Evolutionary conservation across 2,329 filamentous ascomycete genomes (phyloP).

Genomic region (Aspergillus sp.): DNA sequence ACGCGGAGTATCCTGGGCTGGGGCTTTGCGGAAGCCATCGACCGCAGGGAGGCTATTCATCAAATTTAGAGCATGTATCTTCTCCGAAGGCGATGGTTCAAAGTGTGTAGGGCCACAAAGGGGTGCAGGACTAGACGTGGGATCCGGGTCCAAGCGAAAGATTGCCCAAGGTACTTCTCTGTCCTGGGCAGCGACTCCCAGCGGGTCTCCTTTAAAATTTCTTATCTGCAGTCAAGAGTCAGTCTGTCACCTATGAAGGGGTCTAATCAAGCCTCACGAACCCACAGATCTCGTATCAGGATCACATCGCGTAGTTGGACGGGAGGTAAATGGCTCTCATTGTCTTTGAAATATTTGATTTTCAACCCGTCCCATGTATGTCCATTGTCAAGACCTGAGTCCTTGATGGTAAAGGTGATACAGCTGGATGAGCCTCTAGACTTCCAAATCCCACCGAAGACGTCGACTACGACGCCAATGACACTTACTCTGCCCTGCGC

Average conservation of each 20-base stretch:
- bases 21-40: constrained; percentile 15
- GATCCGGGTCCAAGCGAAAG: constrained; percentile 32
- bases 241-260: not conserved
- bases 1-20: not conserved
- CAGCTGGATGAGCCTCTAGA: constrained; percentile 62
- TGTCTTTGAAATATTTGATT: constrained; percentile 63
- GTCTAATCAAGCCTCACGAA: constrained; percentile 31
- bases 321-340: constrained; percentile 47
- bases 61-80: constrained; percentile 30
- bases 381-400: constrained; percentile 53
- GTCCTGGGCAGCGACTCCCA: constrained; percentile 32
- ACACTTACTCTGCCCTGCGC: constrained; percentile 54
- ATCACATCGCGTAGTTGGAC: constrained; percentile 63
- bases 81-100: constrained; percentile 32
- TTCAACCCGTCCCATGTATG: constrained; percentile 45
- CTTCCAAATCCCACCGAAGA: constrained; percentile 51
- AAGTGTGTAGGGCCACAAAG: constrained; percentile 32
- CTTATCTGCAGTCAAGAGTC: constrained; percentile 21
- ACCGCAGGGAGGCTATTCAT: constrained; percentile 23
- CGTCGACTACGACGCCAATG: constrained; percentile 71
- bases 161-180: constrained; percentile 37
- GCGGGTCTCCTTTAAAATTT: constrained; percentile 21
- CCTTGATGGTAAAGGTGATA: constrained; percentile 62
- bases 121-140: constrained; percentile 22
- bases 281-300: constrained; percentile 61